phyloP scores from a whole-genome alignment of 78 protist genomes.

The Dictyostelium discoideum region dicty_2.7 NC_007091.3:556001-556500 shows the following conservation, averaged over 20 bases:
- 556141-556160: neutral
- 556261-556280: neutral
- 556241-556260: neutral
- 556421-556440: neutral
- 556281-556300: slow-evolving; percentile 22
- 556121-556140: slow-evolving; percentile 25
- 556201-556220: slow-evolving; percentile 9
- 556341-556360: slow-evolving; percentile 13
- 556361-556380: neutral
- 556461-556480: neutral
- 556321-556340: slow-evolving; percentile 4
- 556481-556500: neutral
- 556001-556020: neutral
- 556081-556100: neutral
- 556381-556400: neutral
- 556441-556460: slow-evolving; percentile 2
- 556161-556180: slow-evolving; percentile 21
- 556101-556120: slow-evolving; percentile 17
- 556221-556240: neutral
- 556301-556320: slow-evolving; percentile 18
- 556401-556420: neutral
- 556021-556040: slow-evolving; percentile 1
- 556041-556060: neutral
- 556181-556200: slow-evolving; percentile 10
- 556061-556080: slow-evolving; percentile 18